Conservation (phyloP, 2,329 filamentous ascomycete genomes). For the Huntiella savannae region DNA sequence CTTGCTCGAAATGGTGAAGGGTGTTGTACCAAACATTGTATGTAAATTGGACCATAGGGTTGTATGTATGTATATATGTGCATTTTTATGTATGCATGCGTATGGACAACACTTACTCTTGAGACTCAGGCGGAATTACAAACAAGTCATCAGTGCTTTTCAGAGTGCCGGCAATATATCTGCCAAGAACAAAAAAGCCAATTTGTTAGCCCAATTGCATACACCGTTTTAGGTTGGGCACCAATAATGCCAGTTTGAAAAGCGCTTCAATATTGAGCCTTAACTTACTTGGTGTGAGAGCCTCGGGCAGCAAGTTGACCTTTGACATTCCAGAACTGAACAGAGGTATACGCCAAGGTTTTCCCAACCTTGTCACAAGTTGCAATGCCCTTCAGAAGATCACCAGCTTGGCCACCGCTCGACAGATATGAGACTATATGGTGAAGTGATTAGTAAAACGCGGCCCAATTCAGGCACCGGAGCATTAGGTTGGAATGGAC, state of each 20-base stretch:
- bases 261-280: neutral
- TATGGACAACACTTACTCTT: too few relatives aligned
- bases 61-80: too few relatives aligned
- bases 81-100: too few relatives aligned
- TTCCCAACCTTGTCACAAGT: slow-evolving; percentile 48
- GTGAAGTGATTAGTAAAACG: neutral
- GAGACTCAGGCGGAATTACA: too few relatives aligned
- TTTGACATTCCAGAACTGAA: slow-evolving; percentile 38
- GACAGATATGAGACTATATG: slow-evolving; percentile 41
- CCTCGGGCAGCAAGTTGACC: slow-evolving; percentile 42
- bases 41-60: too few relatives aligned
- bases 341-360: slow-evolving; percentile 40
- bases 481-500: neutral
- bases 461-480: neutral
- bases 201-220: neutral
- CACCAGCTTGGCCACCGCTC: slow-evolving; percentile 36
- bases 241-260: neutral
- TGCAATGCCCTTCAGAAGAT: slow-evolving; percentile 35
- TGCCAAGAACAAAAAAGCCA: neutral
- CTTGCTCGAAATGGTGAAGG: too few relatives aligned
- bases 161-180: slow-evolving; percentile 8
- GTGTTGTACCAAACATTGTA: too few relatives aligned
- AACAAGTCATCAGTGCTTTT: neutral
- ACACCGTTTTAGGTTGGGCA: neutral
- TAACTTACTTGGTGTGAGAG: slow-evolving; percentile 43